These are phyloP conservation scores for Malassezia dermatis DNA, from an alignment of 1,284 basidiomycete genomes.

Conservation along the genomic window DNA sequence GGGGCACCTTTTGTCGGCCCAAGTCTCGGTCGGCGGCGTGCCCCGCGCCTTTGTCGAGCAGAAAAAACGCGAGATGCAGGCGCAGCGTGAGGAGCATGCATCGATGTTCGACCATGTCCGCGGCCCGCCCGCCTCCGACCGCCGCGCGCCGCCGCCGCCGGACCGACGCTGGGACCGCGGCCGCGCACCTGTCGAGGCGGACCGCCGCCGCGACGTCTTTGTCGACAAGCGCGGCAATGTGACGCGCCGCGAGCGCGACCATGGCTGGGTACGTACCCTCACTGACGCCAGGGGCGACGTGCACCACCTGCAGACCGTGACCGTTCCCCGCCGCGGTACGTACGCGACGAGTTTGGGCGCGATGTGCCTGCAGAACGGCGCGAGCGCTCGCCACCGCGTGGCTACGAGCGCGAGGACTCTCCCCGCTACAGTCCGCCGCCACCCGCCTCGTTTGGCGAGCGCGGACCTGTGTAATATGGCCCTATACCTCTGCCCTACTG, in stretches of 20 bases:
- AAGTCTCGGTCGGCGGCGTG: conserved; percentile 75
- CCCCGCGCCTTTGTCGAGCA: conserved; percentile 86
- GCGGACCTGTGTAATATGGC: not conserved
- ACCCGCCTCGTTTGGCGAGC: not conserved
- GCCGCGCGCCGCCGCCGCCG: not conserved
- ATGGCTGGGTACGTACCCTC: conserved; percentile 9
- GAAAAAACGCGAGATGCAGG: conserved; percentile 85
- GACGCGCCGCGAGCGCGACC: conserved; percentile 11
- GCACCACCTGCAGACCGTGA: not conserved
- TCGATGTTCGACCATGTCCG: conserved; percentile 8
- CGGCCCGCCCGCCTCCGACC: not conserved
- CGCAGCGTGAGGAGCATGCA: conserved; percentile 47
- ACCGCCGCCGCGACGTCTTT: conserved; percentile 2
- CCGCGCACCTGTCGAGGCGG: conserved; percentile 8
- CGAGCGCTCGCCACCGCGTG: not conserved
- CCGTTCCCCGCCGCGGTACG: not conserved
- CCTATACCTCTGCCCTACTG: not conserved
- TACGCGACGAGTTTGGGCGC: not conserved
- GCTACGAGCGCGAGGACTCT: not conserved
- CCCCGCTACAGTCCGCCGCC: conserved; percentile 4
- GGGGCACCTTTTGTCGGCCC: conserved; percentile 79
- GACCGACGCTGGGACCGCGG: conserved; percentile 16
- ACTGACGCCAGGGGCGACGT: not conserved
- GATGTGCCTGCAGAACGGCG: not conserved
- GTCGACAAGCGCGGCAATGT: conserved; percentile 11